phyloP scores from a whole-genome alignment of 1,284 basidiomycete genomes.

The Pascua guehoae region DNA sequence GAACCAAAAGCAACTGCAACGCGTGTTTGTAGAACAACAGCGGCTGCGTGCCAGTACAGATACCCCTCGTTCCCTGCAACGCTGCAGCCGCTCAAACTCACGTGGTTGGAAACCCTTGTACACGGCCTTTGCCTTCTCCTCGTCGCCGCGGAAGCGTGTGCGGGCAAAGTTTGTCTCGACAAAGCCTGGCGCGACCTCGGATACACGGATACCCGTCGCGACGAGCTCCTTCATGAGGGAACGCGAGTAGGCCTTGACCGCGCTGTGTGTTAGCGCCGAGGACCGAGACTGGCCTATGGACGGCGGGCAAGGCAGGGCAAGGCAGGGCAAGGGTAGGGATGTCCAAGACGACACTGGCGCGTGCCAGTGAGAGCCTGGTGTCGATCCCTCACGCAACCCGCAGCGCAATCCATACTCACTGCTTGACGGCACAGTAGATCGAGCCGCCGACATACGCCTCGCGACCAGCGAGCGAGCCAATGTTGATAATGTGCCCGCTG shows the following conservation, averaged over 20 bases:
- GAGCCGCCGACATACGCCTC: conserved; percentile 83
- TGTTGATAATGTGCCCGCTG: conserved; percentile 85
- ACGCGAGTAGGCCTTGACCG: conserved; percentile 80
- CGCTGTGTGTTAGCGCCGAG: conserved; percentile 40
- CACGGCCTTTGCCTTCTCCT: conserved; percentile 70
- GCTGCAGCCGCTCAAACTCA: conserved; percentile 51
- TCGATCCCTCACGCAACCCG: neutral
- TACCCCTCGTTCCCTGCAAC: neutral
- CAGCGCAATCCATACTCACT: conserved; percentile 5
- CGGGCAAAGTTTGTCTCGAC: conserved; percentile 61
- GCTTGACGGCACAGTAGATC: conserved; percentile 48
- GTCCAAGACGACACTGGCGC: too few species aligned
- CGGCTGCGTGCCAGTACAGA: too few species aligned
- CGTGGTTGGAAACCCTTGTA: conserved; percentile 76
- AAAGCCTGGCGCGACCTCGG: conserved; percentile 78
- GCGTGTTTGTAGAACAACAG: neutral
- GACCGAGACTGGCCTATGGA: conserved; percentile 7
- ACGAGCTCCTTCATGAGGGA: conserved; percentile 76
- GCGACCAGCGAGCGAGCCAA: conserved; percentile 82
- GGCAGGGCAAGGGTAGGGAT: too few species aligned
- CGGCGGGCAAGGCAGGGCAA: conserved; percentile 48
- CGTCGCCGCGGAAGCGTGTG: conserved; percentile 76
- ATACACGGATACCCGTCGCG: conserved; percentile 79
- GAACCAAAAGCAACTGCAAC: neutral
- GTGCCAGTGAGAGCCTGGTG: too few species aligned